Base-by-base conservation (phyloP, 2,329 filamentous ascomycete species). In the Lecanicillium sp. region DNA sequence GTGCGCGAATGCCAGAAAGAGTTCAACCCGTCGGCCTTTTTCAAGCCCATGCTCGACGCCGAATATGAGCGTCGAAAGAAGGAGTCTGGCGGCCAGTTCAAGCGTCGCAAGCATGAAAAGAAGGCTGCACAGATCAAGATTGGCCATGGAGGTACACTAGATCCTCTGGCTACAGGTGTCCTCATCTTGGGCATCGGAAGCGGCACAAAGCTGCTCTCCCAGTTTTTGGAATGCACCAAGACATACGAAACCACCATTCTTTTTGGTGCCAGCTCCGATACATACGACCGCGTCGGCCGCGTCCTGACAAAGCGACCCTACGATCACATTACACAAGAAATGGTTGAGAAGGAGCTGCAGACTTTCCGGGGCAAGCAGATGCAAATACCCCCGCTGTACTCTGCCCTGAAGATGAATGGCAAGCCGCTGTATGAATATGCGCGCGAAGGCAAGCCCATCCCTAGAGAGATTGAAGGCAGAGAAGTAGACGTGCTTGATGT, bases 381-480 rank as follows among this genome's bases (percentile, higher is more conserved):
- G 67, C 92, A 98, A 67, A 80, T 85, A 49, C 92, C 92, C 28
- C 90, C 90, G 5, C 76, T 98, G 15, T 98, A 89, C 62, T 95
- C 87, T 20, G 92, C 92, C 9, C 70, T 96, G 45, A 89, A 90
- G 59, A 86, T 95, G 60, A 78, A 95, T 49, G 92, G 92, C 3
- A 95, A 95, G 68, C 84, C 86, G 25, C 71, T 95, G 35, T 98
- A 98, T 58, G 89, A 98, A 63, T 96, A 96, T 60, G 92, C 92
- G 15, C 75, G 92, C 35, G 86, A 89, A 57, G 92, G 92, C 13
- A 87, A 83, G 54, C 78, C 85, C 27, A 81, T 95, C 13, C 92
- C 92, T 0, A 71, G 83, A 40, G 83, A 94, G 57, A 92, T 98
- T 43, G 72, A 88, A 56, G 78, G 83, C 38, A 70, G 90, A 41